Evolutionary conservation across 345 rosid genomes (phyloP).

Genomic region (Rhodamnia argentea): DNA sequence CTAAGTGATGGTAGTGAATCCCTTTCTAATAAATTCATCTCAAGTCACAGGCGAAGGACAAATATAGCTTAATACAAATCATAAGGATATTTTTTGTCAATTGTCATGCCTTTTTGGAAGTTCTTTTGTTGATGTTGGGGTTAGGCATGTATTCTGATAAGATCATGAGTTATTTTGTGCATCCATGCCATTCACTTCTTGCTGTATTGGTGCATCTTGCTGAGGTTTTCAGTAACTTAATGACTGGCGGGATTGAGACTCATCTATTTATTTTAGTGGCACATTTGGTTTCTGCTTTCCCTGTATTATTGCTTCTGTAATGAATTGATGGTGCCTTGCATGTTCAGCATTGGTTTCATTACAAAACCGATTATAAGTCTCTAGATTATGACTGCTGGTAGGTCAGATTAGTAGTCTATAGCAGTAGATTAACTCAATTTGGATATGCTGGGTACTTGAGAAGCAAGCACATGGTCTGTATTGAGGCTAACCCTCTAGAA

Average conservation of each 20-base stretch:
- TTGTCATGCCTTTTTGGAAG: neutral
- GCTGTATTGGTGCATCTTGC: neutral
- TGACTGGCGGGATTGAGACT: neutral
- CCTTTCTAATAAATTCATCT: neutral
- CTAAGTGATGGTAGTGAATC: neutral
- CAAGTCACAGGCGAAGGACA: neutral
- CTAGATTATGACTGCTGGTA: neutral
- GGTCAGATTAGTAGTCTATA: neutral
- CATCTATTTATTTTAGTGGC: neutral
- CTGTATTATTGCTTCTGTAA: neutral
- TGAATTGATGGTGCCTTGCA: neutral
- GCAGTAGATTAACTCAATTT: neutral
- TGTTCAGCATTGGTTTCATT: neutral
- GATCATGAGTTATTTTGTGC: neutral
- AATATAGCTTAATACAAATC: neutral
- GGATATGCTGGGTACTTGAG: neutral
- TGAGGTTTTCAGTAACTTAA: neutral
- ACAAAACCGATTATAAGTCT: neutral
- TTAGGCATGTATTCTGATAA: neutral
- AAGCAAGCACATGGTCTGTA: neutral
- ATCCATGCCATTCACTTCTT: neutral
- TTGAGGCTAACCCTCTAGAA: neutral
- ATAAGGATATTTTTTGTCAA: neutral
- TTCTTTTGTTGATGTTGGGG: neutral
- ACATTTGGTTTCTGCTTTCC: neutral